Percentiles rank a stretch among this genome's conserved stretches.
These are phyloP conservation scores for Suillus subalutaceus DNA, from an alignment of 768 basidiomycete genomes.

Conservation along the genomic window DNA sequence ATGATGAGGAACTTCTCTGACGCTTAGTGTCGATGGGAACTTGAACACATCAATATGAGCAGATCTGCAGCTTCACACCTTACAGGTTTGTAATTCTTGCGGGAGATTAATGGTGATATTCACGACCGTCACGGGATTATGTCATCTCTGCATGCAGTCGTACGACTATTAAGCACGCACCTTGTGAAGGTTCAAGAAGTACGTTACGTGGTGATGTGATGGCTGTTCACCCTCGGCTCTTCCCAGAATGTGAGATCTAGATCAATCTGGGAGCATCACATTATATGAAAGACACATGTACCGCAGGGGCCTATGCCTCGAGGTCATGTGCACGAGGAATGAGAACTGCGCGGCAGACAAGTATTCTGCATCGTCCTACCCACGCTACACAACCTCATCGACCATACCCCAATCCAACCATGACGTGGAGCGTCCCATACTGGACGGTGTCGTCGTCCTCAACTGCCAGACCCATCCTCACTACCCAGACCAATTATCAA, in stretches of 20 bases:
- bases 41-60: background rate
- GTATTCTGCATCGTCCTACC: background rate
- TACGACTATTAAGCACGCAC: background rate
- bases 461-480: background rate
- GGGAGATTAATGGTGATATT: background rate
- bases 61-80: background rate
- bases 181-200: slow-evolving; percentile 8
- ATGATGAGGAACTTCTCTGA: background rate
- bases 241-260: background rate
- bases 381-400: background rate
- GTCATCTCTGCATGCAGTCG: background rate
- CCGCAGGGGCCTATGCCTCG: background rate
- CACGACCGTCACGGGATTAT: too few species aligned
- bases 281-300: background rate
- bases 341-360: background rate
- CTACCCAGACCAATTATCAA: background rate
- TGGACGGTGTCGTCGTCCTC: slow-evolving; percentile 1
- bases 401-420: background rate
- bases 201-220: background rate
- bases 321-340: slow-evolving; percentile 3
- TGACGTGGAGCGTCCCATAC: slow-evolving; percentile 9
- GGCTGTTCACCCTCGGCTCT: background rate
- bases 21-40: too few species aligned
- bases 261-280: background rate
- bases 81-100: background rate